Evolutionary conservation across 331 rosid genomes (phyloP).

Genomic region (Rosa hybrid): DNA sequence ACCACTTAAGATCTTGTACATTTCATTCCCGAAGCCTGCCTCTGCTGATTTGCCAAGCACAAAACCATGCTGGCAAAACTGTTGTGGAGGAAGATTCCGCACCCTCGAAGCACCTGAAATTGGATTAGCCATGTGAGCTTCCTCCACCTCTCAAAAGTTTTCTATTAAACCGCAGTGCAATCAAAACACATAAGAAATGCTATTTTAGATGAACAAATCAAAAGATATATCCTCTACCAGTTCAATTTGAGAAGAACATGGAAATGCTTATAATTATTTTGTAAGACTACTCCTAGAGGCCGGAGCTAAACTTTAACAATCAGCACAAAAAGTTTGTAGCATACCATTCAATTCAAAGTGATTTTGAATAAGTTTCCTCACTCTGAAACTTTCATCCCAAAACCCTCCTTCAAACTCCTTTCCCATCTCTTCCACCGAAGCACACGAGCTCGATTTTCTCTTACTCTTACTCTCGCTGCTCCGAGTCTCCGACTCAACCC

Average conservation of each 20-base stretch:
- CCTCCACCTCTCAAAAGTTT: conserved; percentile 23
- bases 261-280: not conserved
- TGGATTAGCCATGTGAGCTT: conserved; percentile 23
- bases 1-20: conserved; percentile 88
- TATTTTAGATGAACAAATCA: no score
- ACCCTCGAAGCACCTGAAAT: conserved; percentile 83
- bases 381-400: conserved; percentile 55
- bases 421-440: conserved; percentile 92
- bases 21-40: conserved; percentile 98
- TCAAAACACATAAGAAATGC: not conserved
- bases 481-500: not conserved
- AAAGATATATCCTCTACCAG: no score
- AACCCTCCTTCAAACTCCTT: conserved; percentile 40
- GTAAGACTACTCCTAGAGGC: not conserved
- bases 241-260: no score
- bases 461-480: not conserved
- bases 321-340: not conserved
- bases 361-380: conserved; percentile 57
- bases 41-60: conserved; percentile 89
- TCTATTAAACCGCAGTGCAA: not conserved
- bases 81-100: conserved; percentile 66
- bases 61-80: conserved; percentile 88
- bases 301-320: not conserved
- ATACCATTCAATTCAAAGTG: conserved; percentile 75
- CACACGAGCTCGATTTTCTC: conserved; percentile 46